phyloP scores from a whole-genome alignment of 495 filamentous ascomycete species.

The Haplographium delicatum region DNA sequence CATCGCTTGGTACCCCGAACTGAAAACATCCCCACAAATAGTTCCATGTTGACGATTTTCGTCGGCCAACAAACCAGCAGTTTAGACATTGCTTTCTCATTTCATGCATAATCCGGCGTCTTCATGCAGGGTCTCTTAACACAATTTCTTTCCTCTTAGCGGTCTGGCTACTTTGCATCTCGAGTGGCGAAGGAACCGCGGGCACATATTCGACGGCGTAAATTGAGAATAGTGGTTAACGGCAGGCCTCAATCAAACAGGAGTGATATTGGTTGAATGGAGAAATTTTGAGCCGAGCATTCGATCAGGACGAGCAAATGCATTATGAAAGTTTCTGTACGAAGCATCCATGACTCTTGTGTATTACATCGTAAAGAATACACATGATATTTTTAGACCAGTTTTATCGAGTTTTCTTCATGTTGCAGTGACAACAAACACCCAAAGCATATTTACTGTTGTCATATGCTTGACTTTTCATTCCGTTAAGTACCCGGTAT shows the following conservation, averaged over 20 bases:
- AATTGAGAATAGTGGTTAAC: neutral
- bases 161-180: slow-evolving; percentile 1
- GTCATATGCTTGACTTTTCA: too few relatives aligned
- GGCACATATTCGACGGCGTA: neutral
- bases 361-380: too few relatives aligned
- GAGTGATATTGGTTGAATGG: too few relatives aligned
- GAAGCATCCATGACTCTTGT: too few relatives aligned
- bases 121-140: neutral
- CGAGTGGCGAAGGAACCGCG: neutral
- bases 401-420: too few relatives aligned
- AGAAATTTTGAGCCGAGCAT: too few relatives aligned
- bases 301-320: too few relatives aligned
- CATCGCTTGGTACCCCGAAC: neutral
- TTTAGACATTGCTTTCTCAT: neutral
- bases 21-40: neutral
- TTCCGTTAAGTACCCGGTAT: too few relatives aligned
- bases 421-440: too few relatives aligned
- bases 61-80: neutral
- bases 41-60: neutral
- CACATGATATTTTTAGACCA: too few relatives aligned
- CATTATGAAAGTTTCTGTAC: slow-evolving; percentile 6
- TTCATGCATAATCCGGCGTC: slow-evolving; percentile 8
- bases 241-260: too few relatives aligned
- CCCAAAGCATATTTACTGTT: too few relatives aligned
- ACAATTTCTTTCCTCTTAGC: neutral